Base-by-base conservation (phyloP, 2,329 filamentous ascomycete species). In the Periglandula ipomoeae region DNA sequence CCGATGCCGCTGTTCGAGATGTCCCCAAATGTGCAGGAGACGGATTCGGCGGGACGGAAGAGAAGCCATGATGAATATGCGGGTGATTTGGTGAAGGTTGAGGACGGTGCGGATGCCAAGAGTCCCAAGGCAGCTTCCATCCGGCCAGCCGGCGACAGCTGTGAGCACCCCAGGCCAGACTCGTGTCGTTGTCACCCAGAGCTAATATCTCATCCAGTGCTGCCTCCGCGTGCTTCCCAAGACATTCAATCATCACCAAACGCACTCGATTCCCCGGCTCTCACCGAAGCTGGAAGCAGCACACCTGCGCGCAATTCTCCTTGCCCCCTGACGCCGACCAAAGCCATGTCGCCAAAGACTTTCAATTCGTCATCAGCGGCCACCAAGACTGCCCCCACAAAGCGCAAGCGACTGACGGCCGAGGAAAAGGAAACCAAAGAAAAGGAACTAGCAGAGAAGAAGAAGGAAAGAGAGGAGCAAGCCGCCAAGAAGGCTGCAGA, bases 1-100 rank as follows among this genome's bases (percentile, higher is more conserved):
- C 53, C 60, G 51, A 78, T 77, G 74, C 69, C 75, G 58, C 63
- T 78, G 23, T 62, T 68, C 40, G 64, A 69, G 47, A 65, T 75
- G 58, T 72, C 74, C 17, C 61, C 67, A 11, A 77, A 78, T 52
- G 65, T 74, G 26, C 68, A 70, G 58, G 71, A 74, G 56, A 61
- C 66, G 22, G 70, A 74, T 45, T 55, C 61, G 19, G 61, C 61
- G 24, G 61, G 64, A 43, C 65, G 68, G 46, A 78, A 78, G 59
- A 63, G 73, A 50, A 70, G 63, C 38, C 71, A 75, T 53, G 65
- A 72, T 37, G 70, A 75, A 27, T 76, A 68, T 51, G 55, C 67
- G 3, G 65, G 60, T 9, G 61, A 68, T 22, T 52, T 61, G 20
- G 46, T 59, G n/a, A 59, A 60, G 46, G 44, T 52, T 22, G 59